Base-by-base conservation (phyloP, 495 filamentous ascomycete species). In the Penicillium cataractarum region DNA sequence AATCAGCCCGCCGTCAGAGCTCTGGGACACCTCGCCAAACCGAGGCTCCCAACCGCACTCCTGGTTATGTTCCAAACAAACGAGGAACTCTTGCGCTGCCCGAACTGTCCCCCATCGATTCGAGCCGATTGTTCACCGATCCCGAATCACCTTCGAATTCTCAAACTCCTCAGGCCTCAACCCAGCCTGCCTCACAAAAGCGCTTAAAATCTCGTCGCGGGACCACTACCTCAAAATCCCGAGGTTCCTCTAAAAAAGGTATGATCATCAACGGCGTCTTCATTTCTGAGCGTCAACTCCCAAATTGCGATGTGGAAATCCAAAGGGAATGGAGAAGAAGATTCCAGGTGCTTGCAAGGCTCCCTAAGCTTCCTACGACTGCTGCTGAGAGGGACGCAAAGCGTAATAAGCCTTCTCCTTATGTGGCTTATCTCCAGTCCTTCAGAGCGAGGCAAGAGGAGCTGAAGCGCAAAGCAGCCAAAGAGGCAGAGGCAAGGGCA, bases 101-200 rank as follows among this genome's bases (percentile, higher is more conserved):
- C 17, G 55, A 58, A n/a, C 40, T 64, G 22, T 53, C 55, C 12
- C 48, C 61, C 5, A 58, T 64, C 17, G 61, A 64, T 5, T 64
- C 61, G 21, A 64, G 56, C 46, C 33, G 40, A 29, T 32, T 59
- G 50, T 3, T 59, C 13, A n/a, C 22, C 26, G 56, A 54, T 9
- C 37, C 37, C 3, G 55, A 52, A 8, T 56, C 46, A 32, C 31
- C 57, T 51, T 40, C 31, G 12, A 12, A 6, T 24, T n/a, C 56
- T 26, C 40, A 49, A 57, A 46, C 10, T 24, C 37, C 21, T 13
- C 35, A 12, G 6, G 19, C 31, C 31, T 24, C 31, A 35, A 55
- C n/a, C n/a, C 10, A 8, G n/a, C 19, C 52, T 22, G 15, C 29
- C 4, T 5, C 29, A 29, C n/a, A 33, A 24, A 21, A 21, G 2